Evolutionary conservation across 345 rosid genomes (phyloP).

Genomic region (Pistacia vera): DNA sequence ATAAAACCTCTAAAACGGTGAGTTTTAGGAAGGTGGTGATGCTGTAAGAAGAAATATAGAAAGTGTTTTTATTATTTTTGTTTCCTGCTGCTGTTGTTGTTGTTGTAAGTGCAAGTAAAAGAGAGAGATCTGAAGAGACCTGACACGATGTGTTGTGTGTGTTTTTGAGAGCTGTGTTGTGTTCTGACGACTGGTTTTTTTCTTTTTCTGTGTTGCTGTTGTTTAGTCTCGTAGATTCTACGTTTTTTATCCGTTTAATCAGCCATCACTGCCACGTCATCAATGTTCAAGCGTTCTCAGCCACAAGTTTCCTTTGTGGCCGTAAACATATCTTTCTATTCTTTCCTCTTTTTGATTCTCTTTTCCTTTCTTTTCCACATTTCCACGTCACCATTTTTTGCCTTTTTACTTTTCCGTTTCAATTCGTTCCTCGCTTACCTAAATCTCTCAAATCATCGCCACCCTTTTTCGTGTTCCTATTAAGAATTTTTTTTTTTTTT

Average conservation of each 20-base stretch:
- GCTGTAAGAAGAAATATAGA: background rate
- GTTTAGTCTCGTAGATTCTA: constrained; percentile 32
- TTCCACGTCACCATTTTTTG: constrained; percentile 39
- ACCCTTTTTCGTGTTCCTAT: background rate
- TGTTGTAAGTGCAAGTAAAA: background rate
- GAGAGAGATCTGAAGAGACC: constrained; percentile 12
- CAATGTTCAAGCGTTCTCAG: constrained; percentile 44
- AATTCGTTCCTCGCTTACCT: background rate
- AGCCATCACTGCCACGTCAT: constrained; percentile 56
- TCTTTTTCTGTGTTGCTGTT: constrained; percentile 7
- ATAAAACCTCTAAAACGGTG: background rate
- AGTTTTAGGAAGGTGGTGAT: background rate
- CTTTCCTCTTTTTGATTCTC: constrained; percentile 22
- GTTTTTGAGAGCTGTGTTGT: too few species aligned
- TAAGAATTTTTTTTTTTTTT: background rate
- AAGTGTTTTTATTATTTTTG: too few species aligned
- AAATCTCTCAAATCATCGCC: constrained; percentile 2
- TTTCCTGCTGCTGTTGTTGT: too few species aligned
- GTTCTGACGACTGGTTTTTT: too few species aligned
- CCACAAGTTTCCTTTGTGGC: constrained; percentile 77
- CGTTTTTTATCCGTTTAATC: constrained; percentile 53
- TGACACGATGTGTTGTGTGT: too few species aligned
- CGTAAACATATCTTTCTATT: constrained; percentile 36
- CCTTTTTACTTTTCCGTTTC: background rate
- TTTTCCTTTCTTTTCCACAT: background rate